Evolutionary conservation across 306 rosid species (phyloP).

Genomic region (Phaseolus lunatus): DNA sequence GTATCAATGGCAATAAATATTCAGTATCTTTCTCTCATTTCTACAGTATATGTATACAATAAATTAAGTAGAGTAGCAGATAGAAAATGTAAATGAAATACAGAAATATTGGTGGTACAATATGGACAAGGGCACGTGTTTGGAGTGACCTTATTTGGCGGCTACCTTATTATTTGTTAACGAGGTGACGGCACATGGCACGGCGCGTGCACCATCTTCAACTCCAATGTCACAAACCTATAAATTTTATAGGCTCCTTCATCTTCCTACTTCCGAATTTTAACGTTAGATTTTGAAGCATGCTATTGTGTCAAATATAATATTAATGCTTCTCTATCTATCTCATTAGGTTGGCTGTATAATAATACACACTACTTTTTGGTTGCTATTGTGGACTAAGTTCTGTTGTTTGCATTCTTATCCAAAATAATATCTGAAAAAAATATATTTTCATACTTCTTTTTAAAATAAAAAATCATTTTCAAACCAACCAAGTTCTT

Average conservation of each 20-base stretch:
- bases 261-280: not conserved
- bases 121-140: constrained; percentile 33
- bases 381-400: constrained; percentile 10
- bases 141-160: not conserved
- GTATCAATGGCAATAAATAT: not conserved
- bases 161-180: constrained; percentile 14
- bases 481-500: too few species aligned
- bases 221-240: not conserved
- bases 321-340: not conserved
- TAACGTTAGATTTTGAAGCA: constrained; percentile 14
- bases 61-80: not conserved
- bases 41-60: not conserved
- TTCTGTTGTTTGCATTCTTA: too few species aligned
- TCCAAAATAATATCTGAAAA: too few species aligned
- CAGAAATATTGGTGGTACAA: not conserved
- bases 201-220: constrained; percentile 24
- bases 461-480: too few species aligned
- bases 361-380: constrained; percentile 8
- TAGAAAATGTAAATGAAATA: not conserved
- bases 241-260: constrained; percentile 17
- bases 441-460: too few species aligned
- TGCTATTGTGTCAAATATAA: not conserved
- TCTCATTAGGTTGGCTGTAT: not conserved
- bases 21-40: not conserved
- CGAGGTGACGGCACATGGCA: constrained; percentile 13